Evolutionary conservation across 495 filamentous ascomycete species (phyloP).

Genomic region (Ascobolus immersus): DNA sequence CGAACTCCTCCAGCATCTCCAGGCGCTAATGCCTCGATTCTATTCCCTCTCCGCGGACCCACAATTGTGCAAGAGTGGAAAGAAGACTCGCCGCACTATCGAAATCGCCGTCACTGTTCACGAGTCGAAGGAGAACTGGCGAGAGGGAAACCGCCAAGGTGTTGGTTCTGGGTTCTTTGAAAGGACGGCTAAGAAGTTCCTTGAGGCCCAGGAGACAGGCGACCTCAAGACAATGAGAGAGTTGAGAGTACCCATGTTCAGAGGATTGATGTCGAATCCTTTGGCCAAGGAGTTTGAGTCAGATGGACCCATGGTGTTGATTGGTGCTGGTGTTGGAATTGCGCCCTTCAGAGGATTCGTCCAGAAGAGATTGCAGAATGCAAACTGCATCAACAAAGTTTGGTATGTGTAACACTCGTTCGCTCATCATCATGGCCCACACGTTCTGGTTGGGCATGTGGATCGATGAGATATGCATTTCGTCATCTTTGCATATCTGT

Average conservation of each 20-base stretch:
- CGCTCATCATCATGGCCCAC: too few species aligned
- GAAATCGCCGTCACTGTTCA: constrained; percentile 91
- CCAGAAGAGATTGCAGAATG: constrained; percentile 74
- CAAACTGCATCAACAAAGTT: constrained; percentile 96
- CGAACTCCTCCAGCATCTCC: constrained; percentile 52
- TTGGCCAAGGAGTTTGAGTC: constrained; percentile 66
- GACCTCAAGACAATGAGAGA: constrained; percentile 28
- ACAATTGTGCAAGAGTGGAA: constrained; percentile 45
- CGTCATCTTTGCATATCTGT: too few species aligned
- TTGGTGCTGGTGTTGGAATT: constrained; percentile 88
- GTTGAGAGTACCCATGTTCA: constrained; percentile 80
- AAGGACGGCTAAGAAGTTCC: constrained; percentile 41
- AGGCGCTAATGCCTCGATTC: constrained; percentile 82
- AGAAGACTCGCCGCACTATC: constrained; percentile 53
- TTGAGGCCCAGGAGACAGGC: constrained; percentile 34
- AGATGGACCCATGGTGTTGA: constrained; percentile 89
- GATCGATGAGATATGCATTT: too few species aligned
- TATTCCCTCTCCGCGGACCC: constrained; percentile 96
- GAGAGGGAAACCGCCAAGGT: constrained; percentile 31
- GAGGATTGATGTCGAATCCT: constrained; percentile 94
- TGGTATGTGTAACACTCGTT: constrained; percentile 25
- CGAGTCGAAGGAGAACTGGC: constrained; percentile 52
- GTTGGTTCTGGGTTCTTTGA: constrained; percentile 70
- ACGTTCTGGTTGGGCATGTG: too few species aligned
- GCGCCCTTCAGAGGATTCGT: constrained; percentile 95